A percentile compares a stretch with the other conserved stretches of the same genome.
Evolutionary conservation across 805 yeast species (phyloP).

Genomic region (Yamadazyma tumulicola): DNA sequence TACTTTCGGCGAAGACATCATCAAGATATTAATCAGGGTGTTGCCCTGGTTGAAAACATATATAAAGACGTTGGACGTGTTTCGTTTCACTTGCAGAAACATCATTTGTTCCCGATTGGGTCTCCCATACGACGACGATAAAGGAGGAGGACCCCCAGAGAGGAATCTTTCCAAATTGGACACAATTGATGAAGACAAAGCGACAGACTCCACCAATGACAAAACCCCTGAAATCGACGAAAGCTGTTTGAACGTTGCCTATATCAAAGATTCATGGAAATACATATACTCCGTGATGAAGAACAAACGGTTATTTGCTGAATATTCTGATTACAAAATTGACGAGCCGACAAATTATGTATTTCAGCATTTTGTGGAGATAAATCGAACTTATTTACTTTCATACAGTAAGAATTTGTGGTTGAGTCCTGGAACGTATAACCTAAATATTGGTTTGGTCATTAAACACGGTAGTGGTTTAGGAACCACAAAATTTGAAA

Average conservation of each 20-base stretch:
- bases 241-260: conserved; percentile 24
- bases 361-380: conserved; percentile 43
- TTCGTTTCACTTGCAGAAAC: conserved; percentile 25
- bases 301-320: conserved; percentile 53
- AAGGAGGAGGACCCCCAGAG: no score
- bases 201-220: not conserved
- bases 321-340: conserved; percentile 37
- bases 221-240: conserved; percentile 8
- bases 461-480: conserved; percentile 53
- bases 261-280: conserved; percentile 53
- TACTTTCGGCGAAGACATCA: conserved; percentile 36
- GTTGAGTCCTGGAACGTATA: conserved; percentile 48
- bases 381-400: conserved; percentile 47
- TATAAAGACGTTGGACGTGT: conserved; percentile 36
- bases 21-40: conserved; percentile 28
- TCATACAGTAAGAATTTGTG: conserved; percentile 44
- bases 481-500: conserved; percentile 55
- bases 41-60: conserved; percentile 38
- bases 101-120: conserved; percentile 24
- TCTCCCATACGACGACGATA: conserved; percentile 20
- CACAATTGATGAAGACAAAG: conserved; percentile 1
- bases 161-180: not conserved
- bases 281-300: conserved; percentile 48
- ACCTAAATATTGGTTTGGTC: conserved; percentile 49
- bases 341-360: conserved; percentile 48